phyloP scores from a whole-genome alignment of 805 yeast genomes.

The Saccharomycopsis vini region DNA sequence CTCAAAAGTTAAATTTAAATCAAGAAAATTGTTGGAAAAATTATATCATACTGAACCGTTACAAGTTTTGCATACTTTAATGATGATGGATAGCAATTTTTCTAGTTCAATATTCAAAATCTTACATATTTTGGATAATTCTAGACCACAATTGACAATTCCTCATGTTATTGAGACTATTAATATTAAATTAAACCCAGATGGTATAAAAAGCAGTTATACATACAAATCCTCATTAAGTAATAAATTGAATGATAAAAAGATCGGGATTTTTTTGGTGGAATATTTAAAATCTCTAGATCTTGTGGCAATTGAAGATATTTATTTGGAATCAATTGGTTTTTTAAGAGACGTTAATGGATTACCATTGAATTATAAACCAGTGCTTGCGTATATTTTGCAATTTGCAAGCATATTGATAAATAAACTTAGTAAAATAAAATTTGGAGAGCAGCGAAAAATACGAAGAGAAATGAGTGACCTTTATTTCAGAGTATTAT shows the following conservation, averaged over 20 bases:
- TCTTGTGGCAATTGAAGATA: conserved; percentile 69
- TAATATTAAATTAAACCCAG: conserved; percentile 35
- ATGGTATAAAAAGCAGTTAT: conserved; percentile 23
- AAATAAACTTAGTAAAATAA: conserved; percentile 46
- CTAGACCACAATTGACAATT: conserved; percentile 65
- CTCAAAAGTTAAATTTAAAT: conserved; percentile 56
- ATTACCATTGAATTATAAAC: conserved; percentile 38
- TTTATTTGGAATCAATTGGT: conserved; percentile 49
- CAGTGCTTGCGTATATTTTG: conserved; percentile 44
- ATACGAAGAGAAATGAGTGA: conserved; percentile 49
- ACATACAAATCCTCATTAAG: conserved; percentile 29
- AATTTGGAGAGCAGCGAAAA: conserved; percentile 53
- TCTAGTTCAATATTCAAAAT: conserved; percentile 41
- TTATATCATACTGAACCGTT: conserved; percentile 60
- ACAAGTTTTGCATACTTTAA: conserved; percentile 62
- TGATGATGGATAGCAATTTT: conserved; percentile 28
- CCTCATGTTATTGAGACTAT: conserved; percentile 58
- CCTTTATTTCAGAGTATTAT: conserved; percentile 24
- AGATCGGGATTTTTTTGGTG: conserved; percentile 45
- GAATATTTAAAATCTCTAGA: conserved; percentile 60
- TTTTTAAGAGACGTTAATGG: conserved; percentile 54
- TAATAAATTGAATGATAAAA: conserved; percentile 36
- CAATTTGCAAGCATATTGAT: conserved; percentile 44
- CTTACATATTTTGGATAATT: conserved; percentile 75
- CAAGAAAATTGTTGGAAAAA: conserved; percentile 56